phyloP scores from a whole-genome alignment of 2,329 filamentous ascomycete genomes.

The Pestalotiopsis sp. region DNA sequence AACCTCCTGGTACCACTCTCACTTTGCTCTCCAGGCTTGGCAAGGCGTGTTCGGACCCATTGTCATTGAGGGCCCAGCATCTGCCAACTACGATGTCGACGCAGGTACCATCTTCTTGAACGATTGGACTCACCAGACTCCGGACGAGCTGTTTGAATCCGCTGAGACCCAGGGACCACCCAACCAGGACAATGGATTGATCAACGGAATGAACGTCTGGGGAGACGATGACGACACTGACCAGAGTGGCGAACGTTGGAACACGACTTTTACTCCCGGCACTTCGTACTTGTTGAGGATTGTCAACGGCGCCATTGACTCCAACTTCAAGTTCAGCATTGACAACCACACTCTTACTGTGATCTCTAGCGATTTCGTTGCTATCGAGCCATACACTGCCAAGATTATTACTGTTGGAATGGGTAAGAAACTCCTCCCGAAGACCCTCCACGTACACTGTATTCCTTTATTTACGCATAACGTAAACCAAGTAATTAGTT shows the following conservation, averaged over 20 bases:
- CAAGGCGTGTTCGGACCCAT: slow-evolving; percentile 62
- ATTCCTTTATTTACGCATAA: too few species aligned
- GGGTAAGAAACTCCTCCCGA: slow-evolving; percentile 19
- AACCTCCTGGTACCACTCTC: slow-evolving; percentile 62
- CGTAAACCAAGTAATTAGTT: too few species aligned
- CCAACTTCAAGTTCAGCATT: slow-evolving; percentile 51
- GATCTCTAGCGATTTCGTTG: slow-evolving; percentile 61
- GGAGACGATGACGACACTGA: slow-evolving; percentile 21
- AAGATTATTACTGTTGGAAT: slow-evolving; percentile 39
- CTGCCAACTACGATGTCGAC: slow-evolving; percentile 63
- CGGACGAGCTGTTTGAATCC: slow-evolving; percentile 12
- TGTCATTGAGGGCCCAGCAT: slow-evolving; percentile 61
- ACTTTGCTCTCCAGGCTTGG: slow-evolving; percentile 48
- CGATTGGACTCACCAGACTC: slow-evolving; percentile 58
- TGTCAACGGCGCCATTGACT: slow-evolving; percentile 48
- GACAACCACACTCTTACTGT: slow-evolving; percentile 61
- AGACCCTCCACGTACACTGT: neutral
- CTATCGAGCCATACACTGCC: slow-evolving; percentile 56
- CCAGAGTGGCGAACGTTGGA: neutral
- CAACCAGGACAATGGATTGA: neutral
- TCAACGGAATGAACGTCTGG: slow-evolving; percentile 21
- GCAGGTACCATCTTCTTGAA: slow-evolving; percentile 59
- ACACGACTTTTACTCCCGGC: neutral
- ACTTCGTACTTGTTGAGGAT: slow-evolving; percentile 30
- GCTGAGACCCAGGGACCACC: neutral